These are phyloP conservation scores for Neonectria coccinea DNA, from an alignment of 2,329 filamentous ascomycete genomes.

Conservation along the genomic window DNA sequence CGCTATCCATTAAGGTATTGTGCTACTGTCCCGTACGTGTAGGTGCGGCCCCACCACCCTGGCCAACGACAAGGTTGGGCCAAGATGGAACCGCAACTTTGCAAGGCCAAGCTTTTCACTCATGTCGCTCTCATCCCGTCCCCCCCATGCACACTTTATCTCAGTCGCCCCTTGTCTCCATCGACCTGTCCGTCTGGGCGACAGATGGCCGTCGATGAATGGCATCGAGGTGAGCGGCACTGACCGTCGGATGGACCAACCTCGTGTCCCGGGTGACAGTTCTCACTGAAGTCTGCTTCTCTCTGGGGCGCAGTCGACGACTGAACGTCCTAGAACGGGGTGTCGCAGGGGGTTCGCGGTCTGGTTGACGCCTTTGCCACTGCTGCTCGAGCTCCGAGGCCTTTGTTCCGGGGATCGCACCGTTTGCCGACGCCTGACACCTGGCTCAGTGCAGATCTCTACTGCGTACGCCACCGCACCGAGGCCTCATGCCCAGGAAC, in stretches of 20 bases:
- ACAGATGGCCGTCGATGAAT: conserved; percentile 4
- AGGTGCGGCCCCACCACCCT: conserved; percentile 20
- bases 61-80: conserved; percentile 7
- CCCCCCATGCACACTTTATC: conserved; percentile 24
- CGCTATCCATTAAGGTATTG: conserved; percentile 6
- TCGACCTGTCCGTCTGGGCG: conserved; percentile 7
- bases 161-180: conserved; percentile 17
- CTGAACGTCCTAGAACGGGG: conserved; percentile 1
- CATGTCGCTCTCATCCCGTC: conserved; percentile 6
- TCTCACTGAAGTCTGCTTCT: not conserved
- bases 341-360: not conserved
- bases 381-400: not conserved
- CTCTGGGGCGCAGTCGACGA: conserved; percentile 13
- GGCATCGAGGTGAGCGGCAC: conserved; percentile 9
- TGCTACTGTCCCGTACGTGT: conserved; percentile 12
- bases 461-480: not conserved
- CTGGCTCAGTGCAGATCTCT: conserved; percentile 1
- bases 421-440: conserved; percentile 12
- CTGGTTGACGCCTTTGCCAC: conserved; percentile 21
- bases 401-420: not conserved
- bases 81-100: conserved; percentile 2
- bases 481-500: not conserved
- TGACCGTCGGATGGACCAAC: conserved; percentile 32
- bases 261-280: conserved; percentile 34
- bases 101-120: conserved; percentile 24